A percentile compares a stretch with the other conserved stretches of the same genome.
phyloP scores from a whole-genome alignment of 345 rosid genomes.

The Mallotus nudiflorus region DNA sequence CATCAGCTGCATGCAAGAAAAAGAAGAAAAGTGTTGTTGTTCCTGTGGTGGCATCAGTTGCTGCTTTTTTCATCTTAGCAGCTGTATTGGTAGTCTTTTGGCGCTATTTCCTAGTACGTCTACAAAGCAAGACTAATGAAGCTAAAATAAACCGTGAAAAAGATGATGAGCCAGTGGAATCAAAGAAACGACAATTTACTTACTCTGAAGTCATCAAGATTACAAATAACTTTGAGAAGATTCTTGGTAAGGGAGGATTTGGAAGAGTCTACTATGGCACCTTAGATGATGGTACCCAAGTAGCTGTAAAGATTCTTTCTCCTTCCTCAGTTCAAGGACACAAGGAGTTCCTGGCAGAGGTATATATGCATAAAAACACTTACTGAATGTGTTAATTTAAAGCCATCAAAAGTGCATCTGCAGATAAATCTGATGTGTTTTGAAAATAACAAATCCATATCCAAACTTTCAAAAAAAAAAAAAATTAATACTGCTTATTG shows the following conservation, averaged over 20 bases:
- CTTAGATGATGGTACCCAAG: slow-evolving; percentile 44
- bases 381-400: too few species aligned
- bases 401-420: too few species aligned
- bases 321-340: slow-evolving; percentile 4
- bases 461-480: too few species aligned
- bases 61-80: slow-evolving; percentile 15
- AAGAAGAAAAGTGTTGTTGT: slow-evolving; percentile 11
- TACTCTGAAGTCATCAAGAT: slow-evolving; percentile 34
- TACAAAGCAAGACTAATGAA: background rate
- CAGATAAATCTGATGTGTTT: too few species aligned
- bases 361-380: background rate
- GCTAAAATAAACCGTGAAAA: background rate
- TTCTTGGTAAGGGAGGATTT: slow-evolving; percentile 56
- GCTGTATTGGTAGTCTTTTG: slow-evolving; percentile 14
- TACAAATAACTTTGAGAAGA: slow-evolving; percentile 42
- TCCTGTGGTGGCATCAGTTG: slow-evolving; percentile 28
- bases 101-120: background rate
- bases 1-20: slow-evolving; percentile 27
- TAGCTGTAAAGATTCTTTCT: slow-evolving; percentile 48
- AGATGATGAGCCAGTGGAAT: background rate
- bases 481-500: too few species aligned
- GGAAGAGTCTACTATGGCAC: slow-evolving; percentile 54
- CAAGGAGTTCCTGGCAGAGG: slow-evolving; percentile 17
- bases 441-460: too few species aligned
- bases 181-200: slow-evolving; percentile 27